phyloP scores from a whole-genome alignment of 371 early-diverging fungal species.

The Mortierella sp. region DNA sequence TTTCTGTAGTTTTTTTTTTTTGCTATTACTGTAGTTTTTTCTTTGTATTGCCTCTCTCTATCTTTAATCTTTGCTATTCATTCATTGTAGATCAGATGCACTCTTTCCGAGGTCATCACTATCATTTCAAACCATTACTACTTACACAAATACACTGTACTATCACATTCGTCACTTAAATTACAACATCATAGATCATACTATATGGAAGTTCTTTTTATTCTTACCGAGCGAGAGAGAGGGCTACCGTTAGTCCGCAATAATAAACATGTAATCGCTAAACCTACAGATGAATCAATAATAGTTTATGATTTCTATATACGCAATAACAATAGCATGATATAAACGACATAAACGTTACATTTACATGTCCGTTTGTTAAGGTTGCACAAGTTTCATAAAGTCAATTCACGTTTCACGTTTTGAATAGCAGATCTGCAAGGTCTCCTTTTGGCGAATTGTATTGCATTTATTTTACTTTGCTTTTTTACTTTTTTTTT shows the following conservation, averaged over 20 bases:
- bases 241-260: neutral
- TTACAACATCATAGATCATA: slow-evolving; percentile 1
- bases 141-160: neutral
- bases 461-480: neutral
- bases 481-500: neutral
- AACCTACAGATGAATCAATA: no score
- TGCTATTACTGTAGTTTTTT: neutral
- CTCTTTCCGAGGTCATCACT: neutral
- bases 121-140: neutral
- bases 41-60: neutral
- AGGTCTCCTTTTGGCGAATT: neutral
- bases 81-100: slow-evolving; percentile 20
- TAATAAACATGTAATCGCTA: slow-evolving; percentile 2
- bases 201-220: neutral
- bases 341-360: neutral
- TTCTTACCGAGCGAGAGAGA: no score
- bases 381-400: neutral
- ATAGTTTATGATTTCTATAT: no score
- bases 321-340: no score
- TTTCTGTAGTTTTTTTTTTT: neutral
- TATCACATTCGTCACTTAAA: neutral
- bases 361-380: no score
- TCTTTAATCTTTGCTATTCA: neutral
- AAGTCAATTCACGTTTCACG: neutral
- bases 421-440: slow-evolving; percentile 5